Percentiles rank a stretch among this genome's conserved stretches.
Evolutionary conservation across 306 rosid species (phyloP).

Genomic region (Begonia peltatifolia): DNA sequence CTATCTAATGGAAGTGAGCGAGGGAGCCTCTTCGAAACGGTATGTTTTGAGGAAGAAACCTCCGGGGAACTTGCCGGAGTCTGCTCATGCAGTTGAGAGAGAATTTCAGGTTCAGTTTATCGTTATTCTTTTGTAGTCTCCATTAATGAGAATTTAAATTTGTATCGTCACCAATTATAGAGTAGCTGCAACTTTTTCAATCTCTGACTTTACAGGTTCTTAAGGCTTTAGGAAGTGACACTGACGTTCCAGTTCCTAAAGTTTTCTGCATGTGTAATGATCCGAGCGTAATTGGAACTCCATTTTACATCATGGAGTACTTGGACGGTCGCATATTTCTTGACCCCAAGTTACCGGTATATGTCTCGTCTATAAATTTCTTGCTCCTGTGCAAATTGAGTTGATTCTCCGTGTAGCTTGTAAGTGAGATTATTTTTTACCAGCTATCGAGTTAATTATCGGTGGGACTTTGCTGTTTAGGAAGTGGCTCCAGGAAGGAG

Average conservation of each 20-base stretch:
- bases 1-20: constrained; percentile 55
- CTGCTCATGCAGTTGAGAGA: constrained; percentile 95
- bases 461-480: constrained; percentile 20
- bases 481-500: constrained; percentile 54
- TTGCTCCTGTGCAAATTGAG: constrained; percentile 3
- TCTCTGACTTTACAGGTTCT: constrained; percentile 44
- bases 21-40: constrained; percentile 30
- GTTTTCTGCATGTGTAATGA: constrained; percentile 77
- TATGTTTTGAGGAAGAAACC: constrained; percentile 92
- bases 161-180: neutral
- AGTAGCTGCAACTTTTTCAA: neutral
- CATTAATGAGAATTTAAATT: neutral
- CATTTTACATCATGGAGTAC: constrained; percentile 88
- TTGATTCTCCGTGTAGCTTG: neutral
- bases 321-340: constrained; percentile 79
- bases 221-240: constrained; percentile 50
- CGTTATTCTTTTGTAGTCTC: neutral
- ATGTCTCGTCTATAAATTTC: constrained; percentile 2
- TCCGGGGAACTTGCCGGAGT: constrained; percentile 55
- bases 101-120: constrained; percentile 62
- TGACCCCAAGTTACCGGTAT: constrained; percentile 67
- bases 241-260: constrained; percentile 77
- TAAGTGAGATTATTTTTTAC: neutral
- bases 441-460: constrained; percentile 4
- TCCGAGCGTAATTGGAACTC: constrained; percentile 59